A percentile compares a stretch with the other conserved stretches of the same genome.
Evolutionary conservation across 2,329 filamentous ascomycete species (phyloP).

Genomic region (Fusarium ambrosium): DNA sequence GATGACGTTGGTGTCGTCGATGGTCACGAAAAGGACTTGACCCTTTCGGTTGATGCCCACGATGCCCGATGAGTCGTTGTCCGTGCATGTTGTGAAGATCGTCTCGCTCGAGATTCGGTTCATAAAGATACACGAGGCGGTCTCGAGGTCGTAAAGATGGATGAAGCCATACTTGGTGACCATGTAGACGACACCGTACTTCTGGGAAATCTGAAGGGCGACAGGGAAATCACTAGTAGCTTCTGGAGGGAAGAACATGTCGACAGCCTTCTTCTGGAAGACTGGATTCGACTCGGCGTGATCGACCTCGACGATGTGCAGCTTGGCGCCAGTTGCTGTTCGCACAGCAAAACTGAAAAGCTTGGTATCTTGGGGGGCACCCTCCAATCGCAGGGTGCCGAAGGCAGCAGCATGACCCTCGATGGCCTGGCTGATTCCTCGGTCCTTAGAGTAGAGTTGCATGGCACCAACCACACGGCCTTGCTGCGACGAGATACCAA

Average conservation of each 20-base stretch:
- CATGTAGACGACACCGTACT: conserved; percentile 96
- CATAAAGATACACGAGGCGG: conserved; percentile 97
- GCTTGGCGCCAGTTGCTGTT: conserved; percentile 88
- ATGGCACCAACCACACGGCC: conserved; percentile 95
- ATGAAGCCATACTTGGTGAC: conserved; percentile 99
- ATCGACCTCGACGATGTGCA: conserved; percentile 98
- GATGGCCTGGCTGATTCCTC: conserved; percentile 97
- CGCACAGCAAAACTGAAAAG: conserved; percentile 97
- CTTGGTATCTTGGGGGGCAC: conserved; percentile 90
- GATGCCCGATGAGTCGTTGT: conserved; percentile 87
- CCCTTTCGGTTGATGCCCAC: conserved; percentile 98
- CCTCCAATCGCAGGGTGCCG: conserved; percentile 88
- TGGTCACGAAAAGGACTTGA: conserved; percentile 92
- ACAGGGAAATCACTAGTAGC: conserved; percentile 98
- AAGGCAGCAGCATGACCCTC: conserved; percentile 98
- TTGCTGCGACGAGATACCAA: conserved; percentile 94
- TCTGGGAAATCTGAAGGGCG: conserved; percentile 95
- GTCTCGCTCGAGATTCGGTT: conserved; percentile 99
- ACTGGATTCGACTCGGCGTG: conserved; percentile 89
- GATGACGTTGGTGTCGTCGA: conserved; percentile 92
- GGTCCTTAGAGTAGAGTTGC: conserved; percentile 96
- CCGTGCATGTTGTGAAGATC: conserved; percentile 93
- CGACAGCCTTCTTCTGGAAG: conserved; percentile 96
- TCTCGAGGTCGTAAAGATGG: conserved; percentile 97
- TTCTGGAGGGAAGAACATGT: conserved; percentile 97